These are phyloP conservation scores for Mortierella sp. DNA, from an alignment of 371 early-diverging fungal species.

Conservation along the genomic window DNA sequence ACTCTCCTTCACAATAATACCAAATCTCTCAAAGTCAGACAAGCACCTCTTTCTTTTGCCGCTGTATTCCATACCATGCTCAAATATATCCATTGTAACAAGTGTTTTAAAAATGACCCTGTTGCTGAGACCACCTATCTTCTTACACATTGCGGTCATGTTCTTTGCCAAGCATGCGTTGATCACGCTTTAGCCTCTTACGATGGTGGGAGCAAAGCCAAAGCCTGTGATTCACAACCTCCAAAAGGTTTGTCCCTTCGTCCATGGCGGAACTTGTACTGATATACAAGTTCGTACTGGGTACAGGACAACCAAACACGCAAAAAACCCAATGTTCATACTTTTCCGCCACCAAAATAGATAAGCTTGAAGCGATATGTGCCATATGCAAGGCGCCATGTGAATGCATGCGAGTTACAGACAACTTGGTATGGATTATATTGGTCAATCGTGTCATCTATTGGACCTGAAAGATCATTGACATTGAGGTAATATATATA, in stretches of 20 bases:
- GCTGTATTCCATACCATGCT: constrained; percentile 5
- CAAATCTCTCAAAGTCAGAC: not conserved
- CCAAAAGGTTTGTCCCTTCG: not conserved
- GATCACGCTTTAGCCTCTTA: constrained; percentile 14
- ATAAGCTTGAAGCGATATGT: constrained; percentile 7
- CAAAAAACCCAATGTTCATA: not conserved
- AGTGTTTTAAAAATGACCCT: constrained; percentile 36
- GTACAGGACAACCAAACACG: not conserved
- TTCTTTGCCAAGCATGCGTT: constrained; percentile 35
- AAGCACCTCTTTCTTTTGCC: constrained; percentile 1
- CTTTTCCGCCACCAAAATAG: constrained; percentile 26
- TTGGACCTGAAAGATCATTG: not conserved
- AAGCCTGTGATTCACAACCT: not conserved
- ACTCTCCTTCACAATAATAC: not conserved
- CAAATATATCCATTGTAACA: constrained; percentile 46
- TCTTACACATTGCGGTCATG: constrained; percentile 47
- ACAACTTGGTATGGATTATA: constrained; percentile 15
- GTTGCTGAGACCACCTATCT: constrained; percentile 15
- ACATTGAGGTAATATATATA: not conserved
- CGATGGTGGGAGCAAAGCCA: constrained; percentile 1
- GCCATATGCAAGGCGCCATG: constrained; percentile 31
- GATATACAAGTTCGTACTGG: not conserved
- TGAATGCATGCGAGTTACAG: constrained; percentile 24
- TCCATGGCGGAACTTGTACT: not conserved
- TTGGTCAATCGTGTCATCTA: not conserved